These are phyloP conservation scores for Waitea zeae DNA, from an alignment of 1,284 basidiomycete genomes.

Conservation along the genomic window DNA sequence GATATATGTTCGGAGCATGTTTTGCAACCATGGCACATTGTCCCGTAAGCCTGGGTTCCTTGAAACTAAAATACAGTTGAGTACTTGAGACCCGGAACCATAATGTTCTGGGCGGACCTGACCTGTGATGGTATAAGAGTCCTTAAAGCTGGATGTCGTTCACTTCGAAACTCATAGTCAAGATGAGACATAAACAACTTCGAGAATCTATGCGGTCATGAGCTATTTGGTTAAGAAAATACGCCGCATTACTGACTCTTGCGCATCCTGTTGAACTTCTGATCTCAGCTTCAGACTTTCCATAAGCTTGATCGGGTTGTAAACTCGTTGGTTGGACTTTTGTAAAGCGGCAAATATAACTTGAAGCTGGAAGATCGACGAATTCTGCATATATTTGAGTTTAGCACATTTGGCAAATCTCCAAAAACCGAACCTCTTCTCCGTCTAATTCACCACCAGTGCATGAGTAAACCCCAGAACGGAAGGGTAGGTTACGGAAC, in stretches of 20 bases:
- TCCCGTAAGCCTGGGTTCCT: slow-evolving; percentile 67
- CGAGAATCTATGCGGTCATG: slow-evolving; percentile 47
- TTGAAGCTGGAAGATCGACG: slow-evolving; percentile 59
- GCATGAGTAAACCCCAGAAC: slow-evolving; percentile 36
- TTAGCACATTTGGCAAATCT: too few species aligned
- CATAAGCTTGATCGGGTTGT: slow-evolving; percentile 70
- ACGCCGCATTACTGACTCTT: slow-evolving; percentile 46
- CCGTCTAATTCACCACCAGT: too few species aligned
- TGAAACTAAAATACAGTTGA: slow-evolving; percentile 54
- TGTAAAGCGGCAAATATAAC: slow-evolving; percentile 73
- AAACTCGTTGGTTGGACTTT: slow-evolving; percentile 44
- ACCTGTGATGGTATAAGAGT: slow-evolving; percentile 60
- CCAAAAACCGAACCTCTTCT: too few species aligned
- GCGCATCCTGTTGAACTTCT: slow-evolving; percentile 84
- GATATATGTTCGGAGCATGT: slow-evolving; percentile 46
- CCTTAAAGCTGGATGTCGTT: slow-evolving; percentile 38
- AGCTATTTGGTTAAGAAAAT: slow-evolving; percentile 2
- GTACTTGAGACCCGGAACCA: too few species aligned
- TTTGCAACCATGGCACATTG: slow-evolving; percentile 53
- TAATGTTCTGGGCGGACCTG: too few species aligned
- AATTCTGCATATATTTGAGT: too few species aligned
- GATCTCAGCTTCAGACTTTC: slow-evolving; percentile 67
- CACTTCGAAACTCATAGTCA: slow-evolving; percentile 69
- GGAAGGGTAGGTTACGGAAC: slow-evolving; percentile 43
- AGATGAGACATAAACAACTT: slow-evolving; percentile 86